Base-by-base conservation (phyloP, 2,329 filamentous ascomycete genomes). In the Apiospora phragmitis region DNA sequence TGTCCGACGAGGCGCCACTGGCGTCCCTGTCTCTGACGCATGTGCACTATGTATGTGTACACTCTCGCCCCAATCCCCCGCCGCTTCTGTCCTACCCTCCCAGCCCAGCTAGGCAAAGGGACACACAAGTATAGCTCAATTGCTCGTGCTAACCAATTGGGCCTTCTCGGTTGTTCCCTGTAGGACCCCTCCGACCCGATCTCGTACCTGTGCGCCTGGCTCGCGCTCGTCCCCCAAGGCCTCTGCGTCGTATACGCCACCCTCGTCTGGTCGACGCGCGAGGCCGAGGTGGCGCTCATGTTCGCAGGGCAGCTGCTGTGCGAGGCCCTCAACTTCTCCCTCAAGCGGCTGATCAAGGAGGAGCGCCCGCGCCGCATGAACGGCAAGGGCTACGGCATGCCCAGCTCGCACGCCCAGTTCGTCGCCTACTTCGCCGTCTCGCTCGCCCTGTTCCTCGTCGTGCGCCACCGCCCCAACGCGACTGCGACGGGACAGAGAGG, bases 311-410 rank as follows among this genome's bases (percentile, higher is more conserved):
- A 99, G 82, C 89, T 98, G 81, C 91, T 88, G 68, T 98, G 95
- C 84, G 97, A 99, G 81, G 94, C 89, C 38, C 84, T 97, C 77
- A 99, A 99, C 83, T 97, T 97, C 81, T 83, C 87, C 4, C 85
- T 99, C 67, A 99, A 99, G 85, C 89, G 96, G 35, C 85, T 94
- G 73, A 95, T 99, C 80, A 96, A 95, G 79, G 94, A 98, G 81
- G 94, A 97, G 81, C 89, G 96, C 67, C 96, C 96, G 38, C 89
- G 87, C 73, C 92, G 92, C 89, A 92, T 85, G 87, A 91, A 95
- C 78, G 95, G 94, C 70, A 97, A 97, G 81, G 96, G 96, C 74
- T 99, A 99, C 79, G 97, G 96, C 76, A 99, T 99, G 97, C 96
- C 96, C 69, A 88, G 85, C 9, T 98, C 95, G 47, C 96, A 99